Evolutionary conservation across 169 alveolate genomes (phyloP).

Genomic region (Cryptosporidium canis): DNA sequence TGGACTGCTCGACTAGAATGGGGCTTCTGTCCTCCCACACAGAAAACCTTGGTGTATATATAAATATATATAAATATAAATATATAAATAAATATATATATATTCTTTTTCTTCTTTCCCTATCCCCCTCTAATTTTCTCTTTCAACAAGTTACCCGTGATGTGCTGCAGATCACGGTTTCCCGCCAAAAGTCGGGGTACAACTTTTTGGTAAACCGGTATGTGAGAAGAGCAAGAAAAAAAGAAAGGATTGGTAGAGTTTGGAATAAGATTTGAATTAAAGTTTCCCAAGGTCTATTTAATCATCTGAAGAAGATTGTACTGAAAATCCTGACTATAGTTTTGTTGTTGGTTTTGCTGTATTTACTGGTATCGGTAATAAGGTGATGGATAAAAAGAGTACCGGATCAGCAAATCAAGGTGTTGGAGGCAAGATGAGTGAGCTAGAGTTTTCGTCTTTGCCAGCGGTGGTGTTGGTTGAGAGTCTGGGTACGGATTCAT

Average conservation of each 20-base stretch:
- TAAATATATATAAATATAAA: no score
- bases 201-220: neutral
- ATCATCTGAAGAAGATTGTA: neutral
- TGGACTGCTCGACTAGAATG: no score
- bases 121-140: neutral
- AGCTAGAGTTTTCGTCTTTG: conserved; percentile 6
- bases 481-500: conserved; percentile 32
- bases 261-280: no score
- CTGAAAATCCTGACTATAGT: neutral
- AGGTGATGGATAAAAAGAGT: neutral
- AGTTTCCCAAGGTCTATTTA: neutral
- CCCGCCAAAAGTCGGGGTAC: conserved; percentile 17
- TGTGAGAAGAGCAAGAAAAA: neutral
- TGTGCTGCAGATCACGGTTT: neutral
- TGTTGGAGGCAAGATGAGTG: neutral
- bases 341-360: neutral
- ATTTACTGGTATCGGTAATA: conserved; percentile 4
- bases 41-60: no score
- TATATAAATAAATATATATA: neutral
- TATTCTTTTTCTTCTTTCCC: neutral
- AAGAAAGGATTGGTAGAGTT: neutral
- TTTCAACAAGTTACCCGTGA: neutral
- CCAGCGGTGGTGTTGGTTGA: conserved; percentile 66
- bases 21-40: no score
- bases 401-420: neutral